phyloP scores from a whole-genome alignment of 768 basidiomycete species.

The Tricholoma terreum region DNA sequence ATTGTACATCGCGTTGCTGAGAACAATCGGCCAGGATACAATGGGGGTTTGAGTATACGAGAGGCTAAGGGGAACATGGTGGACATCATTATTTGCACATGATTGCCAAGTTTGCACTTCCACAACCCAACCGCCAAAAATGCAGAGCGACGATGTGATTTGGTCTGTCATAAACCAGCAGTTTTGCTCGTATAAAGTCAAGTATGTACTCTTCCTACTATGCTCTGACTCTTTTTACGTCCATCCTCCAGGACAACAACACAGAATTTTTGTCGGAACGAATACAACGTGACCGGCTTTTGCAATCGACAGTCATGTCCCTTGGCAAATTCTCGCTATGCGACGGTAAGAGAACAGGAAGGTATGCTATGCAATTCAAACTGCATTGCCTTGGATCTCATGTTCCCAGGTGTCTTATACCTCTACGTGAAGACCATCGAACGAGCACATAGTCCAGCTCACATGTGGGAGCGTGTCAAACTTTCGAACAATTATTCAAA shows the following conservation, averaged over 20 bases:
- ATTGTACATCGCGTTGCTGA: conserved; percentile 22
- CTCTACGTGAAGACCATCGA: conserved; percentile 98
- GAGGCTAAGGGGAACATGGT: conserved; percentile 7
- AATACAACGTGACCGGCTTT: conserved; percentile 96
- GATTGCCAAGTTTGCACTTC: not conserved
- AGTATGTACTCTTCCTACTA: conserved; percentile 50
- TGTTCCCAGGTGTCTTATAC: conserved; percentile 68
- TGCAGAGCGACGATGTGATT: conserved; percentile 98
- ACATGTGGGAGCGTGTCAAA: conserved; percentile 97
- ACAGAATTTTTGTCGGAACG: conserved; percentile 98
- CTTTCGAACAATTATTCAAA: conserved; percentile 93
- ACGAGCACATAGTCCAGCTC: conserved; percentile 91
- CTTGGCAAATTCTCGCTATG: conserved; percentile 95
- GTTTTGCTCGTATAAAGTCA: conserved; percentile 99
- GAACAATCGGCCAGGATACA: conserved; percentile 24
- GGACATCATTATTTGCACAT: not conserved
- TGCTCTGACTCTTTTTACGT: not conserved
- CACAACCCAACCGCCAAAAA: conserved; percentile 21
- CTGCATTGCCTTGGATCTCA: not conserved
- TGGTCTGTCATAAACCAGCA: conserved; percentile 94
- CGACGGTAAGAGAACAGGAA: conserved; percentile 96
- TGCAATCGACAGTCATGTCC: conserved; percentile 96
- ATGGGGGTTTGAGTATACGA: conserved; percentile 3
- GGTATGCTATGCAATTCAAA: conserved; percentile 43
- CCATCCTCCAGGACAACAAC: conserved; percentile 68